Base-by-base conservation (phyloP, 805 yeast species). In the Yarrowia sp. region DNA sequence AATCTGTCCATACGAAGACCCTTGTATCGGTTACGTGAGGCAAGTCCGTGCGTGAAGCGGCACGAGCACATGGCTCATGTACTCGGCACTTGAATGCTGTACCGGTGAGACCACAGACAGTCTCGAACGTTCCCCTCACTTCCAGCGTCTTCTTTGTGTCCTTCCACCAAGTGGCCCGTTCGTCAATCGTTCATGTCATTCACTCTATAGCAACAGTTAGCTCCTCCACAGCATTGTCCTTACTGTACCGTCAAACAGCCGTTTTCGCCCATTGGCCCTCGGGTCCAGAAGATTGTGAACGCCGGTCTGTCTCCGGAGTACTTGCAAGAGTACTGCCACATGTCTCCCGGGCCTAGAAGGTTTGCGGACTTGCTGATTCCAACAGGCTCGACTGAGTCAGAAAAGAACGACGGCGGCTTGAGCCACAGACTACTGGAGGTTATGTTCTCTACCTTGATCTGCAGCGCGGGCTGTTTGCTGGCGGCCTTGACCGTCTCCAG, bases 381-480 rank as follows among this genome's bases (percentile, higher is more conserved):
- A 7, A 51, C 58, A 6, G 58, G 42, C 10, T 51, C 32, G 3
- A 51, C 58, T 3, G 58, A 51, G 10, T 51, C 58, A 0, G 58
- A 51, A 18, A 51, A 51, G 8, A 33, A 51, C 3, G 58, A 16
- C 32, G 42, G 41, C n/a, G 58, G 58, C 18, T 51, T 51, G 27
- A 51, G 58, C 58, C 58, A 51, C 42, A 51, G 16, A 25, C 42
- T 51, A 42, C 32, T 51, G 33, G 41, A 24, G 1, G 58, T 51
- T 24, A 51, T 35, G 24, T 51, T 51, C 16, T 51, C 58, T 4
- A 51, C 42, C 38, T 51, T 33, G n/a, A 51, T 51, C 27, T 51
- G 58, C 58, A 51, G n/a, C 12, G 58, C 41, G 12, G 42, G 58
- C 4, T 51, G 42, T 33, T 18, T 51, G 42, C 24, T 51, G 13